Conservation (phyloP, 169 alveolate species). For the Theileria parva region DNA sequence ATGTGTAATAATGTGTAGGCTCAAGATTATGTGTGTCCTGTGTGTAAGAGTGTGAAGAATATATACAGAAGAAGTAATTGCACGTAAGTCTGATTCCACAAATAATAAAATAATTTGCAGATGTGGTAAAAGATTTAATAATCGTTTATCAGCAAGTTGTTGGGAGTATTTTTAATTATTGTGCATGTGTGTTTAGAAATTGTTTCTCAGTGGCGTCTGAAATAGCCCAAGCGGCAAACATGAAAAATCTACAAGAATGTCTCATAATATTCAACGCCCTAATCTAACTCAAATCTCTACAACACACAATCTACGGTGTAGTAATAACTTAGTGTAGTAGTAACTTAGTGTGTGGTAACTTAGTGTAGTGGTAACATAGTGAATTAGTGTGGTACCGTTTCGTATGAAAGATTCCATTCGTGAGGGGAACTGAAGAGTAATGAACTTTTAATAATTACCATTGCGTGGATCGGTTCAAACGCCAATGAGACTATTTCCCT, state of each 20-base stretch:
- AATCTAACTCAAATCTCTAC: constrained; percentile 5
- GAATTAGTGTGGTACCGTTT: constrained; percentile 5
- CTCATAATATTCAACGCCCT: constrained; percentile 21
- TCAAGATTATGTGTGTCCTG: constrained; percentile 45
- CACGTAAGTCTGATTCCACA: constrained; percentile 7
- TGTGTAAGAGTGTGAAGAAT: constrained; percentile 41
- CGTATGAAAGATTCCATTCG: constrained; percentile 35
- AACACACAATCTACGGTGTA: too few relatives aligned
- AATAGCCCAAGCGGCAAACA: constrained; percentile 37
- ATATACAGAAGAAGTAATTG: constrained; percentile 30
- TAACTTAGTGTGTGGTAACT: not conserved
- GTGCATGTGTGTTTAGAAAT: constrained; percentile 4
- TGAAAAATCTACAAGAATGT: constrained; percentile 51
- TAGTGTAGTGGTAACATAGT: not conserved
- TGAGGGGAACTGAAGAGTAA: constrained; percentile 57
- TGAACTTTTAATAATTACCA: constrained; percentile 37
- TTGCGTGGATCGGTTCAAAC: constrained; percentile 74
- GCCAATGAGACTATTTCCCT: constrained; percentile 77
- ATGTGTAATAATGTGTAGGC: constrained; percentile 24
- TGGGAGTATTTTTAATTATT: constrained; percentile 35
- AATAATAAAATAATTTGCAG: constrained; percentile 4
- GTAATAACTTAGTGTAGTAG: not conserved
- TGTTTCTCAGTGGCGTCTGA: constrained; percentile 35
- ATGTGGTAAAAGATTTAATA: constrained; percentile 46
- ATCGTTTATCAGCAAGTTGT: constrained; percentile 20